Percentiles rank a stretch among this genome's conserved stretches.
Evolutionary conservation across 2,329 filamentous ascomycete species (phyloP).

Genomic region (Bipolaris oryzae): DNA sequence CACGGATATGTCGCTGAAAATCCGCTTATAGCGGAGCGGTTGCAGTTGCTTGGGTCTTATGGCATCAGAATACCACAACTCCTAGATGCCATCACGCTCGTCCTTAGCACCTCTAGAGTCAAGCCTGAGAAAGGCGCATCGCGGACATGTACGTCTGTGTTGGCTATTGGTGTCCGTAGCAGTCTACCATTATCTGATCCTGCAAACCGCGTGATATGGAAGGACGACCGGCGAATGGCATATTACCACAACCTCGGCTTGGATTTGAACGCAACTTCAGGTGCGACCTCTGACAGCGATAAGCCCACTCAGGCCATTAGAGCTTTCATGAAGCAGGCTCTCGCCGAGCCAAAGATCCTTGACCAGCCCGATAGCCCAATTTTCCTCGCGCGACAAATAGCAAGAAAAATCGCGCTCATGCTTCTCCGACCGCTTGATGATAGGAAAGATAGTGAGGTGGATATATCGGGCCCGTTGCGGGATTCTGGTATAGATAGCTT

Average conservation of each 20-base stretch:
- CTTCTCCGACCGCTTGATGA: background rate
- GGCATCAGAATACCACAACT: background rate
- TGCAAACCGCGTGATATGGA: background rate
- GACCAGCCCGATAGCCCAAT: background rate
- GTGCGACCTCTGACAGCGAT: background rate
- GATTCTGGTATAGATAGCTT: background rate
- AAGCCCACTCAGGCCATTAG: background rate
- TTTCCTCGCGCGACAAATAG: background rate
- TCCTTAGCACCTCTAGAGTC: background rate
- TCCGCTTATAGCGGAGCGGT: background rate
- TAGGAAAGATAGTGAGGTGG: background rate
- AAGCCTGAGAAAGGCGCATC: background rate
- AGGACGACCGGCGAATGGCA: background rate
- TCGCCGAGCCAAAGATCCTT: background rate
- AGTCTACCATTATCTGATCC: background rate
- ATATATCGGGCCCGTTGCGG: background rate
- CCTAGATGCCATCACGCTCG: background rate
- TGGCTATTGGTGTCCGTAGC: background rate
- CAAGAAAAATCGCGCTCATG: background rate
- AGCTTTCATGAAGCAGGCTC: background rate
- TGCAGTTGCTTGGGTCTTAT: background rate
- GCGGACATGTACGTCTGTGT: background rate
- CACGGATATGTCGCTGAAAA: conserved; percentile 43
- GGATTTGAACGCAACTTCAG: background rate
- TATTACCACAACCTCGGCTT: background rate